Evolutionary conservation across 441 rosid genomes (phyloP).

Genomic region (Populus hybrid): DNA sequence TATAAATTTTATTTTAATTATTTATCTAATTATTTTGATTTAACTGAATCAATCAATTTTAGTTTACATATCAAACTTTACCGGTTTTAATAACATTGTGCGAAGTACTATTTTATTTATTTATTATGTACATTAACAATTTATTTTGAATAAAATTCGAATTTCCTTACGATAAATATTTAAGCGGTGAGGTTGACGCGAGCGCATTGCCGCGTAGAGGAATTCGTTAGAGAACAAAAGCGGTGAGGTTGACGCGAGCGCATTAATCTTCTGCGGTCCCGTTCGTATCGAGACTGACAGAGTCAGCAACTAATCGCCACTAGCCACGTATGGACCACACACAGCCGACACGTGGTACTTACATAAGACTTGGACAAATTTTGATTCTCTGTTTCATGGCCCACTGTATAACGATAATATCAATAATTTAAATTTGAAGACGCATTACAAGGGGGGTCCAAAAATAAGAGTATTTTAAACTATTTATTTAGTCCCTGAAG

Average conservation of each 20-base stretch:
- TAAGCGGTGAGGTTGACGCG: not conserved
- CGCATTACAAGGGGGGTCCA: not conserved
- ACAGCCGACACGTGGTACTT: not conserved
- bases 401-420: not conserved
- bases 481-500: not conserved
- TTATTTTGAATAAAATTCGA: no score
- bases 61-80: no score
- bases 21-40: no score
- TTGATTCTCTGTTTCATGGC: not conserved
- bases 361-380: not conserved
- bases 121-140: not conserved
- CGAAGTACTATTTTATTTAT: no score
- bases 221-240: not conserved
- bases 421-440: not conserved
- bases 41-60: no score
- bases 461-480: not conserved
- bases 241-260: no score
- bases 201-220: not conserved
- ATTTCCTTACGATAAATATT: not conserved
- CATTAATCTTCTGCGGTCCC: conserved; percentile 5
- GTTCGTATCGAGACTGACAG: not conserved
- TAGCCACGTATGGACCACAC: not conserved
- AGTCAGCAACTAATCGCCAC: not conserved
- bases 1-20: no score
- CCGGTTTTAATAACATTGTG: no score